These are phyloP conservation scores for Cytauxzoon felis DNA, from an alignment of 169 alveolate genomes.

Conservation along the genomic window DNA sequence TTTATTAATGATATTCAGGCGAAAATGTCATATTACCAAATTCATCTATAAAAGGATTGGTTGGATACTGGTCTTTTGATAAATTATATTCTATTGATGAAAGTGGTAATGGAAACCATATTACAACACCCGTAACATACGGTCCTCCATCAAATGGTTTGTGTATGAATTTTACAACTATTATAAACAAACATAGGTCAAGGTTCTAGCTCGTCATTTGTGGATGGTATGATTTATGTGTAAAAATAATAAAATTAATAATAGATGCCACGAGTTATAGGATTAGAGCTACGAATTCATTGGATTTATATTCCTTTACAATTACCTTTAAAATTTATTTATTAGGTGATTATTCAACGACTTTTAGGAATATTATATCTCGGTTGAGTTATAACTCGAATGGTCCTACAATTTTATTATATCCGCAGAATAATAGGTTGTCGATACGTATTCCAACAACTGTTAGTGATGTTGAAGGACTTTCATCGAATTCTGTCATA, in stretches of 20 bases:
- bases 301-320: slow-evolving; percentile 31
- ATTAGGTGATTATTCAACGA: slow-evolving; percentile 7
- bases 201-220: slow-evolving; percentile 43
- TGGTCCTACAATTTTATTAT: slow-evolving; percentile 45
- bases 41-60: slow-evolving; percentile 31
- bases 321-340: slow-evolving; percentile 40
- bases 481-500: slow-evolving; percentile 48
- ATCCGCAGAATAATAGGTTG: slow-evolving; percentile 47
- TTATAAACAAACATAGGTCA: slow-evolving; percentile 19
- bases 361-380: slow-evolving; percentile 35
- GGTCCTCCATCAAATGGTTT: slow-evolving; percentile 66
- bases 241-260: not conserved
- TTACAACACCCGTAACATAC: slow-evolving; percentile 15
- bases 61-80: slow-evolving; percentile 59
- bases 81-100: slow-evolving; percentile 44
- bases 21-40: slow-evolving; percentile 14
- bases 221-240: slow-evolving; percentile 2
- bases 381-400: slow-evolving; percentile 32
- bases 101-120: slow-evolving; percentile 59
- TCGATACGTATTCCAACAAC: slow-evolving; percentile 53
- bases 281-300: slow-evolving; percentile 21
- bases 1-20: slow-evolving; percentile 10
- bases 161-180: not conserved
- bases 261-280: slow-evolving; percentile 36
- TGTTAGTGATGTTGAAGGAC: slow-evolving; percentile 38